phyloP scores from a whole-genome alignment of 345 rosid genomes.

The Salix udensis region DNA sequence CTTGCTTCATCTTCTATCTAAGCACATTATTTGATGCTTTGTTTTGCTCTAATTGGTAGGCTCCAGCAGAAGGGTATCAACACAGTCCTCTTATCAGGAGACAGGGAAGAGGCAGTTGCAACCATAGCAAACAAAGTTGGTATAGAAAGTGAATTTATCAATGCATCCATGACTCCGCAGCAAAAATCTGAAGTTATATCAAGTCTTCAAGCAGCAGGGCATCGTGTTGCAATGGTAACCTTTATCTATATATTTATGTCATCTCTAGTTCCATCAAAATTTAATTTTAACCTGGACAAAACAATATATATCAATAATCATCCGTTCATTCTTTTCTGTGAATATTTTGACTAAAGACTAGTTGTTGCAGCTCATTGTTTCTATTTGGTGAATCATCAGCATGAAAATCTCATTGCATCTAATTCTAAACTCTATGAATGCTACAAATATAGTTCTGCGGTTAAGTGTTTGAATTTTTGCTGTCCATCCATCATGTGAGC shows the following conservation, averaged over 20 bases:
- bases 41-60: constrained; percentile 38
- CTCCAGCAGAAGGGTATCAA: constrained; percentile 79
- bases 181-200: constrained; percentile 64
- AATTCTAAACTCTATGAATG: not conserved
- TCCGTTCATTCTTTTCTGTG: not conserved
- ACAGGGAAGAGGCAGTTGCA: constrained; percentile 98
- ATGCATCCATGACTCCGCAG: constrained; percentile 74
- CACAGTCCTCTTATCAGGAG: constrained; percentile 82
- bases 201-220: constrained; percentile 75
- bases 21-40: constrained; percentile 6
- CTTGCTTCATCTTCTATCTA: not conserved
- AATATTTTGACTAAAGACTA: not conserved
- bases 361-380: not conserved
- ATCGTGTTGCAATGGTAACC: constrained; percentile 78
- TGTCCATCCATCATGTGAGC: not conserved
- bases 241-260: not conserved
- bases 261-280: constrained; percentile 6
- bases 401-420: not conserved
- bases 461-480: not conserved
- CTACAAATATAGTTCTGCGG: not conserved
- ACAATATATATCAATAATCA: not conserved
- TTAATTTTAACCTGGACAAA: not conserved
- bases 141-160: constrained; percentile 50
- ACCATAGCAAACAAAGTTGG: constrained; percentile 67
- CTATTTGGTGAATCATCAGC: not conserved